Percentiles rank a stretch among this genome's conserved stretches.
Conservation (phyloP, 805 yeast species). For the Yarrowia sp. region DNA sequence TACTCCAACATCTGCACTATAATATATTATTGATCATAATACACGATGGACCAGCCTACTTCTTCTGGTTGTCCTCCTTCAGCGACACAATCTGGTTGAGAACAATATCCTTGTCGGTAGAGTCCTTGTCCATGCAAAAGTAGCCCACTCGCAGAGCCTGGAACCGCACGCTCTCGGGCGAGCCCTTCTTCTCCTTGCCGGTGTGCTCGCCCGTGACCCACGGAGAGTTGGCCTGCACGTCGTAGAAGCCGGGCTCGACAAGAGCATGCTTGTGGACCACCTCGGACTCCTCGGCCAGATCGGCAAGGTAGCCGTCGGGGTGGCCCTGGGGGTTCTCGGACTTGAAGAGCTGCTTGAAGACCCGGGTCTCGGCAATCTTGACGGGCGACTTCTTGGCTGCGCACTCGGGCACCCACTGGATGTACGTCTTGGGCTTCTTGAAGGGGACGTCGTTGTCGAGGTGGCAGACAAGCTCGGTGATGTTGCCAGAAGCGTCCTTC, state of each 20-base stretch:
- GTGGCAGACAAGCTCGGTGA: conserved; percentile 69
- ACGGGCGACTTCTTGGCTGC: conserved; percentile 61
- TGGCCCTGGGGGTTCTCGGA: conserved; percentile 87
- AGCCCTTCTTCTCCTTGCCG: conserved; percentile 57
- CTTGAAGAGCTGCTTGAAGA: conserved; percentile 82
- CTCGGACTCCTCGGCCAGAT: conserved; percentile 78
- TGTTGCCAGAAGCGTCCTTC: conserved; percentile 58
- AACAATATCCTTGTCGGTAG: conserved; percentile 58
- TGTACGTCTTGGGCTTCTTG: conserved; percentile 89
- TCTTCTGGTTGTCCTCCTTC: conserved; percentile 63
- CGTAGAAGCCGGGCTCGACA: conserved; percentile 73
- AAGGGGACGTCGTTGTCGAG: conserved; percentile 65
- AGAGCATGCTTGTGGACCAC: conserved; percentile 61
- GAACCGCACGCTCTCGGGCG: conserved; percentile 87
- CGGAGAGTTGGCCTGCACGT: conserved; percentile 69
- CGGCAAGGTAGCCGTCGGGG: conserved; percentile 85
- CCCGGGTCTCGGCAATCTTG: conserved; percentile 69
- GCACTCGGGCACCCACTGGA: conserved; percentile 91
- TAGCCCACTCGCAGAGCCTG: conserved; percentile 97
- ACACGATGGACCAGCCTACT: too few species aligned
- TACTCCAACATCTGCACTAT: too few species aligned
- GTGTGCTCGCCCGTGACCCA: conserved; percentile 57
- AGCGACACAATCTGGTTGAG: conserved; percentile 90
- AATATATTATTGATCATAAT: too few species aligned
- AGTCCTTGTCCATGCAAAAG: conserved; percentile 84